These are phyloP conservation scores for Starmera stellimalicola DNA, from an alignment of 1,139 yeast genomes.

Conservation along the genomic window DNA sequence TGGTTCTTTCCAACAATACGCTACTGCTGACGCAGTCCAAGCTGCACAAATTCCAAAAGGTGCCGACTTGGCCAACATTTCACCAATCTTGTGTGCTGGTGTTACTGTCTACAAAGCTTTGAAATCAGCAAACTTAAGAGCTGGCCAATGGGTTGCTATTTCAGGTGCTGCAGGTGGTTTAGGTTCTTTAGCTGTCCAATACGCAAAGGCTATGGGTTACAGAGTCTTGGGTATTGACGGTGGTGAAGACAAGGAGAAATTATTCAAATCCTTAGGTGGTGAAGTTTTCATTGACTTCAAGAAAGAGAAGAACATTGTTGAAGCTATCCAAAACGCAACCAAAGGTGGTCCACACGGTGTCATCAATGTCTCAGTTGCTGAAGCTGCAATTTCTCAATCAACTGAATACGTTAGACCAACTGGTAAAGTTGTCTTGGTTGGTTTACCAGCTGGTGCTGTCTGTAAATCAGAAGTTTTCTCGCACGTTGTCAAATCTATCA, in stretches of 20 bases:
- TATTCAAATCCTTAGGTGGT: constrained; percentile 45
- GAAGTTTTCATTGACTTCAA: constrained; percentile 49
- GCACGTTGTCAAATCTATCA: constrained; percentile 47
- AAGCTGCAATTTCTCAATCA: constrained; percentile 46
- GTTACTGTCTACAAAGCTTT: constrained; percentile 61
- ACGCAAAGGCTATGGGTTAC: constrained; percentile 57
- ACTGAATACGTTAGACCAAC: constrained; percentile 46
- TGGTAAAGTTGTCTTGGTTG: constrained; percentile 56
- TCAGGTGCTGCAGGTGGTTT: constrained; percentile 66
- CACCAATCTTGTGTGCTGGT: constrained; percentile 64
- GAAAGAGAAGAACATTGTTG: constrained; percentile 39
- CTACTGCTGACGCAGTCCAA: constrained; percentile 59
- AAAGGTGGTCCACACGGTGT: constrained; percentile 58
- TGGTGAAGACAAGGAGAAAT: constrained; percentile 47
- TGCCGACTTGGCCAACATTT: constrained; percentile 46
- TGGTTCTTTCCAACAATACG: constrained; percentile 61
- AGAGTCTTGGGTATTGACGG: constrained; percentile 56
- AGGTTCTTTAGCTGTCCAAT: constrained; percentile 56
- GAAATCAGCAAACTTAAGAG: constrained; percentile 44
- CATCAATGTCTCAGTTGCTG: constrained; percentile 53
- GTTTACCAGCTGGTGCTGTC: constrained; percentile 54
- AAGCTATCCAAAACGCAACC: constrained; percentile 39
- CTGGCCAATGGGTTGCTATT: constrained; percentile 57
- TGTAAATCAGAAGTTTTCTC: constrained; percentile 45
- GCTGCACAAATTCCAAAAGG: constrained; percentile 52